Percentiles rank a stretch among this genome's conserved stretches.
These are phyloP conservation scores for Apiospora malaysiana DNA, from an alignment of 2,329 filamentous ascomycete genomes.

Conservation along the genomic window DNA sequence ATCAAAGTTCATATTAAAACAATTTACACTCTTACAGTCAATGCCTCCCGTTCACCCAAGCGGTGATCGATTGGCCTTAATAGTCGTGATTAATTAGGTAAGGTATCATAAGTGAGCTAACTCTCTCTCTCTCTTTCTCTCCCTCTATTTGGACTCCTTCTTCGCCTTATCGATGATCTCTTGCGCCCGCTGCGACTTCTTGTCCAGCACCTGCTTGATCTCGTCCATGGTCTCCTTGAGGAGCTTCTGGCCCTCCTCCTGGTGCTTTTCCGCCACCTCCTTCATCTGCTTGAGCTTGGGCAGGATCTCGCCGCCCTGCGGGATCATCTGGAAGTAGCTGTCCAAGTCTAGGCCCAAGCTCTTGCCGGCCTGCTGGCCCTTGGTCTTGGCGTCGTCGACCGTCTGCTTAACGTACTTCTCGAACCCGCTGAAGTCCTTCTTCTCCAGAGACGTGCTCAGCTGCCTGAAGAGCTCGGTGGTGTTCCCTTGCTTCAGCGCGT, in stretches of 20 bases:
- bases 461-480: constrained; percentile 67
- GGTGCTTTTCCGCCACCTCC: constrained; percentile 70
- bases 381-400: constrained; percentile 64
- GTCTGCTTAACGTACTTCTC: constrained; percentile 66
- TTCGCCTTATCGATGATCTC: constrained; percentile 63
- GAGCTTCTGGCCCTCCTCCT: constrained; percentile 71
- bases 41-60: not conserved
- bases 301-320: constrained; percentile 67
- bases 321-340: constrained; percentile 70
- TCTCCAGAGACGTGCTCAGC: constrained; percentile 65
- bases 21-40: not conserved
- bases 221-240: constrained; percentile 73
- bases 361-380: constrained; percentile 42
- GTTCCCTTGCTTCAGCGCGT: constrained; percentile 71
- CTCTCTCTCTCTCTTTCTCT: not conserved
- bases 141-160: constrained; percentile 48
- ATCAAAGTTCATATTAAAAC: not conserved
- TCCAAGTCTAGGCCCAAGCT: constrained; percentile 54
- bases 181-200: constrained; percentile 61
- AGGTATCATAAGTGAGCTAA: not conserved
- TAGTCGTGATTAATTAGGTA: constrained; percentile 13
- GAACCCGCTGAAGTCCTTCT: constrained; percentile 63
- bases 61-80: not conserved
- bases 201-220: constrained; percentile 67
- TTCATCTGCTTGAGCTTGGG: constrained; percentile 69